phyloP scores from a whole-genome alignment of 148 eudicot genomes.

The Vaccinium macrocarpon region DNA sequence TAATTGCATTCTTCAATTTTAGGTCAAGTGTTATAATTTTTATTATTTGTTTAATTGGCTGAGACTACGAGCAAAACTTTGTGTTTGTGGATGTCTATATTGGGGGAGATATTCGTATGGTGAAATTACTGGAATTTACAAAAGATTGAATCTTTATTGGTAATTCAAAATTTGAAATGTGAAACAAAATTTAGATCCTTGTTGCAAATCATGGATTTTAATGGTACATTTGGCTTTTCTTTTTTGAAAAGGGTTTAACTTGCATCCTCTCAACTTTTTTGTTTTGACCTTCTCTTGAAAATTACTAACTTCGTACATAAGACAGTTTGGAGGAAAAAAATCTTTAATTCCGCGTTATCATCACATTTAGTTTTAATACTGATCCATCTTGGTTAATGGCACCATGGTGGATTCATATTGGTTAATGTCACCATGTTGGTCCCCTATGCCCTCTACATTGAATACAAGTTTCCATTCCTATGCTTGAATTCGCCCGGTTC shows the following conservation, averaged over 20 bases:
- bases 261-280: too few relatives aligned
- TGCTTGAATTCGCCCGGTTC: not conserved
- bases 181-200: not conserved
- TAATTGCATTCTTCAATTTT: not conserved
- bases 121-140: not conserved
- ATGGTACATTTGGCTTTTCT: not conserved
- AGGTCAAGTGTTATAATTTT: not conserved
- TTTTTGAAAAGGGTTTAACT: too few relatives aligned
- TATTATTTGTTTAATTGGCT: not conserved
- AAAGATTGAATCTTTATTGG: not conserved
- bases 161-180: not conserved
- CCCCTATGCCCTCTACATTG: not conserved
- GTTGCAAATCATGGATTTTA: not conserved
- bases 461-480: not conserved
- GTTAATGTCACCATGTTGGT: not conserved
- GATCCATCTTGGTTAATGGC: not conserved
- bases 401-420: not conserved
- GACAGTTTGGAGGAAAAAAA: not conserved
- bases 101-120: not conserved
- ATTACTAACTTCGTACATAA: not conserved
- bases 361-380: not conserved
- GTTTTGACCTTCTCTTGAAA: not conserved
- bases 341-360: not conserved
- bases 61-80: not conserved
- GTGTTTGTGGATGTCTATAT: not conserved